Evolutionary conservation across 179 eudicot species (phyloP).

Genomic region (Beta corolliflora): DNA sequence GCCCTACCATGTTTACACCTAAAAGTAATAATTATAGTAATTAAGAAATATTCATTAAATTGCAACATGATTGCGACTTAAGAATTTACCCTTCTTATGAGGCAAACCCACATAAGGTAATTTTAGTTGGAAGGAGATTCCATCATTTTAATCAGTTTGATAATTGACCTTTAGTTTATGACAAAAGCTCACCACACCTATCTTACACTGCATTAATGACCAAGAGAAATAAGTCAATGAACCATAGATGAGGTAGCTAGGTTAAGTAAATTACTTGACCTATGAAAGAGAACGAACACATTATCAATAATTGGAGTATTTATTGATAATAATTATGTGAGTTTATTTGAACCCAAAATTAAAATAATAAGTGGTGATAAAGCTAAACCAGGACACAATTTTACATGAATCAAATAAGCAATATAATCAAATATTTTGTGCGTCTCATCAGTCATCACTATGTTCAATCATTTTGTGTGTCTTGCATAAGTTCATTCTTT

Average conservation of each 20-base stretch:
- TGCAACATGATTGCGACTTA: background rate
- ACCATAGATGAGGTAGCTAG: background rate
- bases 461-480: too few relatives aligned
- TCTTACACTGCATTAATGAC: background rate
- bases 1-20: background rate
- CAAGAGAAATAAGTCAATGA: background rate
- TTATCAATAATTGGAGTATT: background rate
- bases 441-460: too few relatives aligned
- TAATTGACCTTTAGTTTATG: background rate
- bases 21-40: background rate
- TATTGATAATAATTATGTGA: too few relatives aligned
- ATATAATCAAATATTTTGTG: too few relatives aligned
- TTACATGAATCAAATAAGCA: too few relatives aligned
- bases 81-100: background rate
- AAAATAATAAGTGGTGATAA: too few relatives aligned
- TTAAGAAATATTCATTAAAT: background rate
- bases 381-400: too few relatives aligned
- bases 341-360: too few relatives aligned
- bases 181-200: background rate
- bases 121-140: background rate
- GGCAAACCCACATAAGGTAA: constrained; percentile 2
- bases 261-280: background rate
- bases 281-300: background rate
- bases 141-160: background rate
- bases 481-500: too few relatives aligned